phyloP scores from a whole-genome alignment of 345 rosid genomes.

The Eucalyptus sp. region DNA sequence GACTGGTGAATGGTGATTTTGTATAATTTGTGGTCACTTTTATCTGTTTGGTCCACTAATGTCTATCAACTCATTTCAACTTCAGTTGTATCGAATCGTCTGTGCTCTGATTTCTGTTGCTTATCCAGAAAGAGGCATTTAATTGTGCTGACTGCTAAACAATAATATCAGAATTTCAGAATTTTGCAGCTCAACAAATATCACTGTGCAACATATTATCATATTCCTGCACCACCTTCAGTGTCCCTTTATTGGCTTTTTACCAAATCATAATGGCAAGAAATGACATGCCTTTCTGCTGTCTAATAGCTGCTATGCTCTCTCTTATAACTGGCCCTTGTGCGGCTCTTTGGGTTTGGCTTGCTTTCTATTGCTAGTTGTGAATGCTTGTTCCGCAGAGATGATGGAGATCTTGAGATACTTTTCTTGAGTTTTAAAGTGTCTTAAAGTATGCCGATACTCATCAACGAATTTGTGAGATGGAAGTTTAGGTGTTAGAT shows the following conservation, averaged over 20 bases:
- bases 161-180: background rate
- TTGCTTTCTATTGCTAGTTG: background rate
- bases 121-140: background rate
- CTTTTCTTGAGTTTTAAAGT: background rate
- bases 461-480: background rate
- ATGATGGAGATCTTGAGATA: background rate
- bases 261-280: background rate
- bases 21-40: background rate
- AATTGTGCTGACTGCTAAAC: background rate
- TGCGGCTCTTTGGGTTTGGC: background rate
- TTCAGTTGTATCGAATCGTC: background rate
- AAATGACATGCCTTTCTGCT: background rate
- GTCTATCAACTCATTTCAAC: background rate
- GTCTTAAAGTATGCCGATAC: background rate
- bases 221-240: background rate
- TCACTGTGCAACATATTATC: background rate
- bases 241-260: background rate
- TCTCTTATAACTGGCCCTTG: background rate
- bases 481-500: background rate
- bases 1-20: background rate
- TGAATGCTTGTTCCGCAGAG: background rate
- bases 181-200: background rate
- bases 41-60: background rate
- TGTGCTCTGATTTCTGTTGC: background rate
- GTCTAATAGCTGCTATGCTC: background rate